Conservation (phyloP, 2,329 filamentous ascomycete genomes). For the Juglanconis sp. region DNA sequence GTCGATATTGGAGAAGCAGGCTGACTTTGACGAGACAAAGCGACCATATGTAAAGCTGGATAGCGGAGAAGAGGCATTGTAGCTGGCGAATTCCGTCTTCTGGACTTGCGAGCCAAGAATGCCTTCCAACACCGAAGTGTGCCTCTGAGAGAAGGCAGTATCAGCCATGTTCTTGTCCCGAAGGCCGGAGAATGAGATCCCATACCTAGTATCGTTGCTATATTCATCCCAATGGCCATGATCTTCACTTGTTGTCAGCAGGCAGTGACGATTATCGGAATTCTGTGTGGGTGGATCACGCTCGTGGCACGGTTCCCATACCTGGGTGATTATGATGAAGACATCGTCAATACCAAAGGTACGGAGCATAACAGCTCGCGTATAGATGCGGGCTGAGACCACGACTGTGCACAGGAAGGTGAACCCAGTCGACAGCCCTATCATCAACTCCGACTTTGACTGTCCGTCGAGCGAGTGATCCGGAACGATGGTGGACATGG, state of each 20-base stretch:
- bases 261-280: not conserved
- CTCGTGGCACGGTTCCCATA: not conserved
- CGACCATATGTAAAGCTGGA: constrained; percentile 27
- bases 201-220: constrained; percentile 9
- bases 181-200: not conserved
- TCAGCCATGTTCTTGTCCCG: not conserved
- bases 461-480: constrained; percentile 10
- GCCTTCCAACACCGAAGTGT: constrained; percentile 3
- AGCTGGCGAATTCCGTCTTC: not conserved
- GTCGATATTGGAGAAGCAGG: constrained; percentile 32
- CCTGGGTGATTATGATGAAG: constrained; percentile 12
- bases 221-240: constrained; percentile 8
- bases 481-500: constrained; percentile 1
- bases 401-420: not conserved
- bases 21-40: constrained; percentile 32
- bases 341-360: constrained; percentile 9
- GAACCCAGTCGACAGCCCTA: constrained; percentile 2
- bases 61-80: constrained; percentile 10
- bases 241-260: not conserved
- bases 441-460: constrained; percentile 8
- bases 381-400: constrained; percentile 12
- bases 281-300: not conserved
- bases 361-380: constrained; percentile 6
- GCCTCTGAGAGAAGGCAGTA: constrained; percentile 1
- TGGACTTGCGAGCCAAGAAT: constrained; percentile 6